phyloP scores from a whole-genome alignment of 2,329 filamentous ascomycete genomes.

The Phaeosphaeria sp. region DNA sequence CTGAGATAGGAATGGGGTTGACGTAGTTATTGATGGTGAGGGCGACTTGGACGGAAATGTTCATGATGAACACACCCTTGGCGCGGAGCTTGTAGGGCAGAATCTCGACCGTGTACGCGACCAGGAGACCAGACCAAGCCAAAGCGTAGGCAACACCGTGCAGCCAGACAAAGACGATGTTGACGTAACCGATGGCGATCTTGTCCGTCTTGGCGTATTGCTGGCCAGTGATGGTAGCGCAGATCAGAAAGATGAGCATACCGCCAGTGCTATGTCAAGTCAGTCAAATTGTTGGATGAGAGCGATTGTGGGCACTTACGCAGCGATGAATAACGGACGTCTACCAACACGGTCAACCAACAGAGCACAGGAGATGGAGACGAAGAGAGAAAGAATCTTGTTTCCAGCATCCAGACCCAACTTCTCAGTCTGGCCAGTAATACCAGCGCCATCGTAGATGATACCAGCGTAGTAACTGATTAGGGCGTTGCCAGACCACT shows the following conservation, averaged over 20 bases:
- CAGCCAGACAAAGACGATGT: conserved; percentile 60
- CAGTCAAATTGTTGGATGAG: no score
- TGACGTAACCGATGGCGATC: conserved; percentile 51
- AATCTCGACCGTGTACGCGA: conserved; percentile 61
- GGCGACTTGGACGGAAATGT: conserved; percentile 67
- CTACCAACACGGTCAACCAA: conserved; percentile 63
- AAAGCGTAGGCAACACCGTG: conserved; percentile 61
- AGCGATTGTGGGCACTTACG: no score
- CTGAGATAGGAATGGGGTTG: conserved; percentile 54
- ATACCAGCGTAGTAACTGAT: conserved; percentile 72
- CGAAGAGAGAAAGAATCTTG: conserved; percentile 65
- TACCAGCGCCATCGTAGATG: conserved; percentile 68
- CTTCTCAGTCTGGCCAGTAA: conserved; percentile 53
- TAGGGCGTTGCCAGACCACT: conserved; percentile 72
- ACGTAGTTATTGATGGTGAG: conserved; percentile 67
- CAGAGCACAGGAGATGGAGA: conserved; percentile 64
- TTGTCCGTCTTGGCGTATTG: conserved; percentile 54
- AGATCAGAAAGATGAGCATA: neutral
- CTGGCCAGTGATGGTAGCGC: conserved; percentile 44
- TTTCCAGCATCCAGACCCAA: conserved; percentile 61
- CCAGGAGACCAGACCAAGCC: conserved; percentile 64
- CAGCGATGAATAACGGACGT: conserved; percentile 37
- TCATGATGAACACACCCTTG: conserved; percentile 63
- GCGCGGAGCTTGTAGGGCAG: conserved; percentile 58
- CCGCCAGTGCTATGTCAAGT: no score